Conservation (phyloP, 768 basidiomycete species). For the Phlebiopsis gigantea region DNA sequence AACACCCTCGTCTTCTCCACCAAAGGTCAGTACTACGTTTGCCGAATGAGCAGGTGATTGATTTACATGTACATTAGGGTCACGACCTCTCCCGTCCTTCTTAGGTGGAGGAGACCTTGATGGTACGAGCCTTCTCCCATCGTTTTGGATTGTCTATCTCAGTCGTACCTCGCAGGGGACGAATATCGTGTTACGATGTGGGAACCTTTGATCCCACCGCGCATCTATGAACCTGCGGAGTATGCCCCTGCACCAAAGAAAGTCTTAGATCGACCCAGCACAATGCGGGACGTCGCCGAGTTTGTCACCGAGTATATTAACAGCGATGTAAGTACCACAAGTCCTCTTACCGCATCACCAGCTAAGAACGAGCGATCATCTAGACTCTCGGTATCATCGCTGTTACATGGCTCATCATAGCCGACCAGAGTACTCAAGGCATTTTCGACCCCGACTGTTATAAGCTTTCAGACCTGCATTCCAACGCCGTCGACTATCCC, state of each 20-base stretch:
- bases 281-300: constrained; percentile 60
- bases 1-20: constrained; percentile 66
- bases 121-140: constrained; percentile 41
- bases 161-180: constrained; percentile 7
- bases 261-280: constrained; percentile 40
- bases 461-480: constrained; percentile 50
- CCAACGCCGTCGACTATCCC: constrained; percentile 62
- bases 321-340: constrained; percentile 49
- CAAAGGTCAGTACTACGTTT: constrained; percentile 33
- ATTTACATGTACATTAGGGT: constrained; percentile 31
- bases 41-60: neutral
- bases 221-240: constrained; percentile 33
- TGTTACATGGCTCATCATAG: constrained; percentile 58
- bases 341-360: neutral
- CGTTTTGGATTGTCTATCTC: neutral
- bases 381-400: constrained; percentile 59
- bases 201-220: constrained; percentile 21
- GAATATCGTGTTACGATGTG: constrained; percentile 23
- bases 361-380: too few species aligned
- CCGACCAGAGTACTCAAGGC: constrained; percentile 44
- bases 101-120: constrained; percentile 70
- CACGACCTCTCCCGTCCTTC: constrained; percentile 54
- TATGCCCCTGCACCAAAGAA: constrained; percentile 47
- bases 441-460: constrained; percentile 51
- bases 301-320: constrained; percentile 68